Percentiles rank a stretch among this genome's conserved stretches.
Evolutionary conservation across 495 filamentous ascomycete genomes (phyloP).

Genomic region (Saxispiralis lemnorum): DNA sequence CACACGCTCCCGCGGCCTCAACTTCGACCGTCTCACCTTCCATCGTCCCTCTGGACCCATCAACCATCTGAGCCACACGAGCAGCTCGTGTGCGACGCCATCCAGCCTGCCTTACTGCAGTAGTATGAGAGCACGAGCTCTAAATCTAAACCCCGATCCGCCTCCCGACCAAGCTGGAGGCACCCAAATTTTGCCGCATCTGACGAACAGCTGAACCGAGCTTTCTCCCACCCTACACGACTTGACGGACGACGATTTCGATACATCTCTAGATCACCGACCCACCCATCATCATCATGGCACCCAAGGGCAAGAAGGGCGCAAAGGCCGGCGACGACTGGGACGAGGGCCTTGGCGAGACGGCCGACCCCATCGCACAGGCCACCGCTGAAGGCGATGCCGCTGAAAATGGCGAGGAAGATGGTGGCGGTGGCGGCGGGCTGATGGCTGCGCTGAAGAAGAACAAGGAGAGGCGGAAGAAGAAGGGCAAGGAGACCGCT

Average conservation of each 20-base stretch:
- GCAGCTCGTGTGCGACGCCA: not conserved
- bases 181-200: slow-evolving; percentile 1
- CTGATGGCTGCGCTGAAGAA: slow-evolving; percentile 78
- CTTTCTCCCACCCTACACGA: not conserved
- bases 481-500: slow-evolving; percentile 60
- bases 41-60: too few species aligned
- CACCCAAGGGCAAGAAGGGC: slow-evolving; percentile 85
- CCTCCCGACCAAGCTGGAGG: slow-evolving; percentile 11
- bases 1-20: too few species aligned
- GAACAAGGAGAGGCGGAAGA: slow-evolving; percentile 78
- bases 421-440: slow-evolving; percentile 43
- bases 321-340: slow-evolving; percentile 74
- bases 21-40: too few species aligned
- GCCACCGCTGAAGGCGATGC: slow-evolving; percentile 20
- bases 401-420: slow-evolving; percentile 30
- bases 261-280: not conserved
- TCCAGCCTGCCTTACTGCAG: slow-evolving; percentile 6
- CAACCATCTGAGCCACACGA: too few species aligned
- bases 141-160: slow-evolving; percentile 12
- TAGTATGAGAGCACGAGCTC: slow-evolving; percentile 16
- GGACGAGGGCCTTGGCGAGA: slow-evolving; percentile 87
- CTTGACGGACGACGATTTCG: not conserved
- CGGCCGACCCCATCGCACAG: slow-evolving; percentile 33
- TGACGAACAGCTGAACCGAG: slow-evolving; percentile 12
- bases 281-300: slow-evolving; percentile 34